A percentile compares a stretch with the other conserved stretches of the same genome.
Conservation (phyloP, 345 rosid genomes). For the Ailanthus altissimus region DNA sequence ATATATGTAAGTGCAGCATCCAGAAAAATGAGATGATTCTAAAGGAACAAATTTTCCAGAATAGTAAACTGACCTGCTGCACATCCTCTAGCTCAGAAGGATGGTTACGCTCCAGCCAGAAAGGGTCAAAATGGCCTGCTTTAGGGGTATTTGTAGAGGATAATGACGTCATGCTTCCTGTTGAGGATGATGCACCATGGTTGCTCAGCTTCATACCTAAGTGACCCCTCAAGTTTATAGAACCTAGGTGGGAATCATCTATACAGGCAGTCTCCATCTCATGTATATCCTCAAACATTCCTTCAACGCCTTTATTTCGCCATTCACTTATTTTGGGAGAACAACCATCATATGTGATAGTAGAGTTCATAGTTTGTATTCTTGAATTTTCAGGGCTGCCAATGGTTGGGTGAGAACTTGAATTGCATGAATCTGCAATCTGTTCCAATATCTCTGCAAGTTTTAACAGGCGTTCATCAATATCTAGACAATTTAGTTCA, state of each 20-base stretch:
- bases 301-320: constrained; percentile 77
- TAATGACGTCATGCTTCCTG: constrained; percentile 78
- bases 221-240: constrained; percentile 52
- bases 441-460: constrained; percentile 77
- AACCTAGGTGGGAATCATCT: constrained; percentile 53
- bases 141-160: constrained; percentile 80
- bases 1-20: neutral
- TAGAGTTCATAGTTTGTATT: constrained; percentile 42
- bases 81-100: constrained; percentile 75
- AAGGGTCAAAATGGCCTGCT: constrained; percentile 74
- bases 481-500: constrained; percentile 63
- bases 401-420: constrained; percentile 44
- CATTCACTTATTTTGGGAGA: constrained; percentile 80
- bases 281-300: constrained; percentile 91
- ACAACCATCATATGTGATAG: constrained; percentile 49
- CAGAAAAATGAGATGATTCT: neutral
- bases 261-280: constrained; percentile 85
- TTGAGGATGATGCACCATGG: constrained; percentile 67
- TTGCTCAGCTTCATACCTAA: constrained; percentile 56
- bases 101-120: constrained; percentile 72
- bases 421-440: constrained; percentile 61
- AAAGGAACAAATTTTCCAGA: neutral
- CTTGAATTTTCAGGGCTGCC: constrained; percentile 59
- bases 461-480: constrained; percentile 69
- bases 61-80: constrained; percentile 60